phyloP scores from a whole-genome alignment of 148 eudicot species.

The Rhododendron kiyosumense region DNA sequence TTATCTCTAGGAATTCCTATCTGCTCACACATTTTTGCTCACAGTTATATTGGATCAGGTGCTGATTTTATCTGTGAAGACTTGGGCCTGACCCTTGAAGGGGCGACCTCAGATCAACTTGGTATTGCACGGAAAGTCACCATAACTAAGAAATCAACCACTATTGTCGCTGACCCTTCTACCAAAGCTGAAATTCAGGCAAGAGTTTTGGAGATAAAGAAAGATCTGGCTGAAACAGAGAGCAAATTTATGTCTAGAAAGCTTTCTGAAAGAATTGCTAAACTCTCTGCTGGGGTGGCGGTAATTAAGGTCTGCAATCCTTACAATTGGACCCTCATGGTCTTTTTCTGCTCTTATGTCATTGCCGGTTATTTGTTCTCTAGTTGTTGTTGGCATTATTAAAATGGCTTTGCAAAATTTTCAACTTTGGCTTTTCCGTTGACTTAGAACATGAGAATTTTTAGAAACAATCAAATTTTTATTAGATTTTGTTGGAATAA shows the following conservation, averaged over 20 bases:
- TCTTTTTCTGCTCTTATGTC: neutral
- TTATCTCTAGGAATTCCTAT: neutral
- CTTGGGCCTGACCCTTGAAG: constrained; percentile 65
- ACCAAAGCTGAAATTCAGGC: constrained; percentile 87
- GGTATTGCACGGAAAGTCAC: constrained; percentile 81
- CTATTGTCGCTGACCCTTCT: constrained; percentile 77
- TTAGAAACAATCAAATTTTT: neutral
- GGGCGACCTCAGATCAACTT: constrained; percentile 89
- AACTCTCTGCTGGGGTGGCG: constrained; percentile 87
- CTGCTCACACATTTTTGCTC: neutral
- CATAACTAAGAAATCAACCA: constrained; percentile 63
- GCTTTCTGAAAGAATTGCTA: constrained; percentile 85
- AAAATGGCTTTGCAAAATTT: neutral
- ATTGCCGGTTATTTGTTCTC: neutral
- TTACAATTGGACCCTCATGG: neutral
- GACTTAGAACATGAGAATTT: neutral
- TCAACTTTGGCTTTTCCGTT: neutral
- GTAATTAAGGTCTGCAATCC: constrained; percentile 63
- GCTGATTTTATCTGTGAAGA: constrained; percentile 88
- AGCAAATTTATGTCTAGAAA: constrained; percentile 43
- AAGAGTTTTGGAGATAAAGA: constrained; percentile 82
- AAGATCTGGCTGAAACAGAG: constrained; percentile 77
- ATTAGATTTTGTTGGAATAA: neutral
- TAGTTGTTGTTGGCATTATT: constrained; percentile 4
- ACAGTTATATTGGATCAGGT: constrained; percentile 40